Conservation (phyloP, 2,329 filamentous ascomycete species). For the Aureobasidium sp. region DNA sequence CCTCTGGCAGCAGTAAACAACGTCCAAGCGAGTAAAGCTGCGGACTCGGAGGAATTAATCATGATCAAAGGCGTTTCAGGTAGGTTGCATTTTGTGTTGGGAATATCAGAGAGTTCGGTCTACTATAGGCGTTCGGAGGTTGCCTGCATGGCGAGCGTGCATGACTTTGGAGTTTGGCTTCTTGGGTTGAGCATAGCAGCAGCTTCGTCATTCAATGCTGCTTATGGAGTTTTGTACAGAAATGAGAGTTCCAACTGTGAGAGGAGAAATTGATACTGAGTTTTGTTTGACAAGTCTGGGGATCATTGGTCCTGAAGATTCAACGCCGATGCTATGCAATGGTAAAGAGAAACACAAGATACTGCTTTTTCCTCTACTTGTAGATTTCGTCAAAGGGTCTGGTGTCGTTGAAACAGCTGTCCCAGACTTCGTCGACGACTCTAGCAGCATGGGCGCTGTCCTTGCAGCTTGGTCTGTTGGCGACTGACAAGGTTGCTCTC, state of each 20-base stretch:
- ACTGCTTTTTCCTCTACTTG: constrained; percentile 44
- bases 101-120: background rate
- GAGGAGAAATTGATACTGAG: background rate
- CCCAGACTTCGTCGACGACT: constrained; percentile 97
- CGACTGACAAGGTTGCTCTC: constrained; percentile 72
- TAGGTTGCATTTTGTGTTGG: constrained; percentile 12
- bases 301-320: background rate
- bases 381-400: constrained; percentile 97
- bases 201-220: background rate
- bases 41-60: background rate
- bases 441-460: constrained; percentile 79
- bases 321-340: constrained; percentile 15
- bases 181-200: background rate
- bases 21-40: constrained; percentile 18
- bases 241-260: background rate
- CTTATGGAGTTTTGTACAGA: background rate
- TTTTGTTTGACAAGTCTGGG: background rate
- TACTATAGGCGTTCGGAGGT: background rate
- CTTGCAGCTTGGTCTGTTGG: constrained; percentile 70
- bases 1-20: constrained; percentile 29
- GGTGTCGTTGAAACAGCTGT: constrained; percentile 91
- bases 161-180: background rate
- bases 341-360: background rate
- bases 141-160: background rate
- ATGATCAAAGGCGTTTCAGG: constrained; percentile 4